phyloP scores from a whole-genome alignment of 2,329 filamentous ascomycete genomes.

The Cercospora citrullina region DNA sequence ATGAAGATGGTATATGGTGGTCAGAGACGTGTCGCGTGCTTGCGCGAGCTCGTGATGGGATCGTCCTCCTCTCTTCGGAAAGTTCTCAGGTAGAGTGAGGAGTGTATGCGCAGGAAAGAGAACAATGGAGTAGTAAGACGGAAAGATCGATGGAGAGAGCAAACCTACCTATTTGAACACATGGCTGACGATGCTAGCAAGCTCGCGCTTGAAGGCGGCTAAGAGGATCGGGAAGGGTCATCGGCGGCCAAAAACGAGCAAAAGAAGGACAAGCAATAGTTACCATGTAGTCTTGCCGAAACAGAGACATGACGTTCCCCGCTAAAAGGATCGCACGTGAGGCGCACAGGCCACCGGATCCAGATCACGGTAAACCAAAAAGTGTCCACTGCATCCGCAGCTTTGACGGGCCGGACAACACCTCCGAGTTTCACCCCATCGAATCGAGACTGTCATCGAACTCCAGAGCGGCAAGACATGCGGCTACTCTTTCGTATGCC shows the following conservation, averaged over 20 bases:
- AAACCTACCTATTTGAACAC: conserved; percentile 8
- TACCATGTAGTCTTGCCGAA: conserved; percentile 14
- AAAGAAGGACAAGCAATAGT: conserved; percentile 6
- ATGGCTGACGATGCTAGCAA: background rate
- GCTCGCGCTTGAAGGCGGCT: conserved; percentile 6
- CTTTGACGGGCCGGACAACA: background rate
- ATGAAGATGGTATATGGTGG: background rate
- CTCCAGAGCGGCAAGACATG: background rate
- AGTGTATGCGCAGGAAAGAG: conserved; percentile 2
- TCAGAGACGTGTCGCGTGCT: background rate
- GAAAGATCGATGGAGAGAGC: background rate
- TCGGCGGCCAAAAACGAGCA: background rate
- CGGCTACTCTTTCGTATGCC: background rate
- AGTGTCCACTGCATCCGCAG: background rate
- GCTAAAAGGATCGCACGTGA: conserved; percentile 1
- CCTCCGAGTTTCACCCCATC: background rate
- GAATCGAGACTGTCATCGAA: background rate
- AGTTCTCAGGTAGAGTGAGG: background rate
- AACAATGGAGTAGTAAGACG: background rate
- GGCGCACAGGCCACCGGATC: background rate
- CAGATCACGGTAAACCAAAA: background rate
- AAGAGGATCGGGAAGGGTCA: conserved; percentile 11
- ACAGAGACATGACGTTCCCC: conserved; percentile 12
- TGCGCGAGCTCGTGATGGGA: background rate
- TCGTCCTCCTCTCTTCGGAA: background rate